These are phyloP conservation scores for Suillus bovinus DNA, from an alignment of 768 basidiomycete species.

Conservation along the genomic window DNA sequence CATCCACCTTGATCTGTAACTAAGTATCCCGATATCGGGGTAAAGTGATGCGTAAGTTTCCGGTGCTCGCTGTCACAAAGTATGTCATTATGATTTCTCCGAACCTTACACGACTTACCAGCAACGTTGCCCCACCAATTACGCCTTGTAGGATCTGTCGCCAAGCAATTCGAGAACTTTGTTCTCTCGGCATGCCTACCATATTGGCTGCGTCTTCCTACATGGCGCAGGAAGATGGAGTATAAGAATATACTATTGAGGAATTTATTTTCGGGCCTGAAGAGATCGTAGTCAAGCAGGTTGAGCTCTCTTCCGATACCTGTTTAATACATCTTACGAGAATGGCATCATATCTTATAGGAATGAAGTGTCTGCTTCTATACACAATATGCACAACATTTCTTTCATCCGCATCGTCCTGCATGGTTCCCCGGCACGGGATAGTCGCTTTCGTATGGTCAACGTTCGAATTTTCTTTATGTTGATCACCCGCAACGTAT, in stretches of 20 bases:
- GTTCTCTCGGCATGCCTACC: conserved; percentile 68
- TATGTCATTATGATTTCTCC: conserved; percentile 40
- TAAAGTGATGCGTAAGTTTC: conserved; percentile 70
- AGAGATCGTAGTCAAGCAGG: conserved; percentile 1
- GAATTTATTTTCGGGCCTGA: conserved; percentile 89
- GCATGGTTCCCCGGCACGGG: conserved; percentile 30
- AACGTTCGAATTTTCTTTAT: too few relatives aligned
- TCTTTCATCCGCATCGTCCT: conserved; percentile 13
- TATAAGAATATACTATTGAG: conserved; percentile 65
- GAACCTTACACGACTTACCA: conserved; percentile 26
- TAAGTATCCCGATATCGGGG: conserved; percentile 49
- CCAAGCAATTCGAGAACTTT: conserved; percentile 89
- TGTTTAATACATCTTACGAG: not conserved
- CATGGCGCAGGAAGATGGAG: conserved; percentile 41
- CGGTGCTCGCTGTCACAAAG: conserved; percentile 81
- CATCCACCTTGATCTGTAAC: conserved; percentile 31
- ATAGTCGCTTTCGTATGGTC: conserved; percentile 28
- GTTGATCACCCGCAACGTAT: too few relatives aligned
- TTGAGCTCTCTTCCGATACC: not conserved
- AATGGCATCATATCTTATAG: not conserved
- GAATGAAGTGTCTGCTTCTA: not conserved
- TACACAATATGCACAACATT: not conserved
- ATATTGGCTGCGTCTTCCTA: conserved; percentile 70
- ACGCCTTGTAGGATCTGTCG: conserved; percentile 94
- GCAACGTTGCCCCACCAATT: conserved; percentile 64